Conservation (phyloP, 805 yeast genomes). For the Kluyveromyces wickerhamii region DNA sequence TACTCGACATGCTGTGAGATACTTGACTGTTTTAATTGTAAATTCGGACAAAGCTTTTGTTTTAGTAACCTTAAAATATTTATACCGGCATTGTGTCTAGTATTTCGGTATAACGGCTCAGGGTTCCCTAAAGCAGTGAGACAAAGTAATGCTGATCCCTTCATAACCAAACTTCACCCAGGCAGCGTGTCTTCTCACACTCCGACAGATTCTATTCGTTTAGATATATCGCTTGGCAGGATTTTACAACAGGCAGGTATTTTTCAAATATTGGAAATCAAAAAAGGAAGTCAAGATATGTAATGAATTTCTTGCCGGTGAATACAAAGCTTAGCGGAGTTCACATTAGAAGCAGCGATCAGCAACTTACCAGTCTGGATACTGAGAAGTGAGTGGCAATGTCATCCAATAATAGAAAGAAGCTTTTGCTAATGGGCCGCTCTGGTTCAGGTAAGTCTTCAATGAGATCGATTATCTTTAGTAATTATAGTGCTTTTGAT, state of each 20-base stretch:
- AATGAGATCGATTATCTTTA: slow-evolving; percentile 92
- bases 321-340: too few species aligned
- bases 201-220: too few species aligned
- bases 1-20: slow-evolving; percentile 10
- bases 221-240: too few species aligned
- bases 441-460: slow-evolving; percentile 97
- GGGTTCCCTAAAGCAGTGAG: slow-evolving; percentile 61
- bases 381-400: too few species aligned
- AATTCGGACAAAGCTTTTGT: slow-evolving; percentile 16
- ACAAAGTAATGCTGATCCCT: slow-evolving; percentile 10
- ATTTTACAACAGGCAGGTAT: too few species aligned
- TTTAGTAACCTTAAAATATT: slow-evolving; percentile 35
- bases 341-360: too few species aligned
- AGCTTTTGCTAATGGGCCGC: slow-evolving; percentile 73
- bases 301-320: too few species aligned
- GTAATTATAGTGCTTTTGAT: slow-evolving; percentile 94
- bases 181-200: too few species aligned
- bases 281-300: too few species aligned
- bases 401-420: slow-evolving; percentile 41
- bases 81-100: slow-evolving; percentile 80
- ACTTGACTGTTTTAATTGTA: slow-evolving; percentile 11
- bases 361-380: too few species aligned
- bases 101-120: slow-evolving; percentile 46
- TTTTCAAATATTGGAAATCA: too few species aligned
- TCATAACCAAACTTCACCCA: too few species aligned